These are phyloP conservation scores for Coemansia sp. DNA, from an alignment of 192 early-diverging fungal species.

Conservation along the genomic window DNA sequence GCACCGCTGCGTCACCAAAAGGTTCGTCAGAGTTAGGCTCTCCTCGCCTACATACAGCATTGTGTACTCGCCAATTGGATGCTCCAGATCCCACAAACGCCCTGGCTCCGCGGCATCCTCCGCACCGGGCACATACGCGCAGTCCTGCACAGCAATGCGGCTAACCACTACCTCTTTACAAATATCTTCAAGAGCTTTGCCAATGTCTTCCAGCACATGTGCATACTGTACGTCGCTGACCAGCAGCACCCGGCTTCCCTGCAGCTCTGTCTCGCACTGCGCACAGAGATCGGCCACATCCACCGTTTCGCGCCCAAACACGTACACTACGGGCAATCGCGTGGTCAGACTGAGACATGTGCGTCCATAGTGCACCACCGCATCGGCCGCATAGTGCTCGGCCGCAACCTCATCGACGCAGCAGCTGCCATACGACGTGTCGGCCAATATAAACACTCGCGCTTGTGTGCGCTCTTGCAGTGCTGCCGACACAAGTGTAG, in stretches of 20 bases:
- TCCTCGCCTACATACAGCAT: constrained; percentile 86
- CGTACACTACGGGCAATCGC: constrained; percentile 79
- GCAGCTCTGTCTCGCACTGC: constrained; percentile 28
- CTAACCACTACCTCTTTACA: constrained; percentile 15
- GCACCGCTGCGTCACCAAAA: constrained; percentile 72
- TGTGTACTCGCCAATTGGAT: constrained; percentile 60
- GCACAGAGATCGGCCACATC: constrained; percentile 62
- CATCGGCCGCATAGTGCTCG: constrained; percentile 78
- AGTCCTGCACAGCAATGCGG: constrained; percentile 2
- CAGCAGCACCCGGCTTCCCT: constrained; percentile 58
- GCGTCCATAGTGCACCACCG: constrained; percentile 95
- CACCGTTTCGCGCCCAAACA: constrained; percentile 75
- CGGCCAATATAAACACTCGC: constrained; percentile 79
- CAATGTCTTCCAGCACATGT: constrained; percentile 55
- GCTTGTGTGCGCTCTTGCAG: constrained; percentile 55
- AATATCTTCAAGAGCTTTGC: background rate
- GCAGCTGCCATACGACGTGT: constrained; percentile 97
- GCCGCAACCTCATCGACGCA: constrained; percentile 98
- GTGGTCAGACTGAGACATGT: constrained; percentile 85
- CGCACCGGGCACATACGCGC: constrained; percentile 15
- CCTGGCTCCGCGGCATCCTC: background rate
- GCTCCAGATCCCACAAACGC: constrained; percentile 41
- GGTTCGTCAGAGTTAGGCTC: constrained; percentile 79
- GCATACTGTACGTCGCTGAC: constrained; percentile 77
- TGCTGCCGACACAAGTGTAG: constrained; percentile 61